A percentile compares a stretch with the other conserved stretches of the same genome.
phyloP scores from a whole-genome alignment of 2,329 filamentous ascomycete genomes.

The Clarireedia homoeocarpa region DNA sequence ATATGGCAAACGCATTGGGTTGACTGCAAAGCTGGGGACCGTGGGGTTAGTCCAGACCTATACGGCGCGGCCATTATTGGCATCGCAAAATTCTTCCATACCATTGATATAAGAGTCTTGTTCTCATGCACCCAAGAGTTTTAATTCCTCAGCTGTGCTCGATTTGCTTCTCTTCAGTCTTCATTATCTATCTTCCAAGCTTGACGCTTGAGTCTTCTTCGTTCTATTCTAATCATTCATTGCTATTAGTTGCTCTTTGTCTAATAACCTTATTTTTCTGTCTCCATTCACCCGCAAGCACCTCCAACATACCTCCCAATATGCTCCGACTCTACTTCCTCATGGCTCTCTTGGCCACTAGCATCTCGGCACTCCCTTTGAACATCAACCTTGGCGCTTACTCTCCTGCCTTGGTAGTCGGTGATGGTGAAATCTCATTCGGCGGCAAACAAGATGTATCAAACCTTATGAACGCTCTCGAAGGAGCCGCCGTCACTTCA shows the following conservation, averaged over 20 bases:
- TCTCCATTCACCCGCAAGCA: background rate
- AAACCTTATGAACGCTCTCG: constrained; percentile 5
- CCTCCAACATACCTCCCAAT: background rate
- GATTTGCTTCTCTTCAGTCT: constrained; percentile 1
- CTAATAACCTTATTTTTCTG: background rate
- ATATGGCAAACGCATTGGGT: background rate
- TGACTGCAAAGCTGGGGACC: background rate
- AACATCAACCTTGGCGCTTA: constrained; percentile 9
- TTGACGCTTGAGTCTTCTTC: constrained; percentile 5
- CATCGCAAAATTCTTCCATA: background rate
- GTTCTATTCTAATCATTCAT: background rate
- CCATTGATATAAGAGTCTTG: constrained; percentile 8
- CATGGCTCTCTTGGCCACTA: constrained; percentile 5
- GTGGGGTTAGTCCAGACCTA: constrained; percentile 2
- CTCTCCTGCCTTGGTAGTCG: constrained; percentile 9
- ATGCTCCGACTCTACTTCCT: constrained; percentile 4
- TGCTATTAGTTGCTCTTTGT: no score
- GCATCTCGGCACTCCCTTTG: constrained; percentile 7
- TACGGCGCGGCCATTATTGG: constrained; percentile 2
- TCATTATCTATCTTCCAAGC: constrained; percentile 1
- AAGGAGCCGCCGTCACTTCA: background rate
- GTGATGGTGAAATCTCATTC: constrained; percentile 11
- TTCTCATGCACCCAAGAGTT: constrained; percentile 8
- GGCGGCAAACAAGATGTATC: constrained; percentile 7
- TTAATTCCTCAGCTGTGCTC: constrained; percentile 8